Percentiles rank a stretch among this genome's conserved stretches.
Conservation (phyloP, 345 rosid species). For the Balakata baccata region DNA sequence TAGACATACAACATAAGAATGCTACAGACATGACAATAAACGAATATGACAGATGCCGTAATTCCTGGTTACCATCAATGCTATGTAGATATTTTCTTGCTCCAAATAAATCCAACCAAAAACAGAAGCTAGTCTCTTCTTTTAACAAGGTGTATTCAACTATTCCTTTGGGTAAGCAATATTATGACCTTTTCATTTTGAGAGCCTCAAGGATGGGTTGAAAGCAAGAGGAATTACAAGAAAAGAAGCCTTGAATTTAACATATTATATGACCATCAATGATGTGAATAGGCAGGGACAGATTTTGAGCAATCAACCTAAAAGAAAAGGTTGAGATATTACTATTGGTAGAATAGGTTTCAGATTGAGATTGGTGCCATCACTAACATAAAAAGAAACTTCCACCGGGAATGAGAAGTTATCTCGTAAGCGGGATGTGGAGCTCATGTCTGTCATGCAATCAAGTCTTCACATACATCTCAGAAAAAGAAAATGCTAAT, state of each 20-base stretch:
- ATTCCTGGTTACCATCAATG: neutral
- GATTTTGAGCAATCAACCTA: neutral
- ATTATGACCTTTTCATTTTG: neutral
- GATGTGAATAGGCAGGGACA: neutral
- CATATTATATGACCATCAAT: neutral
- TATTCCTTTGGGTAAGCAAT: neutral
- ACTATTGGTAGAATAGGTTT: neutral
- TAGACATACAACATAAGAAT: neutral
- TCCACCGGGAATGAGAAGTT: neutral
- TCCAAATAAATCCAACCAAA: neutral
- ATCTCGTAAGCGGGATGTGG: neutral
- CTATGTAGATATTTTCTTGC: neutral
- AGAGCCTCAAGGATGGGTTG: neutral
- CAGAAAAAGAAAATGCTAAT: neutral
- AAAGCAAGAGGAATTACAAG: neutral
- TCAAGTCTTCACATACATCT: neutral
- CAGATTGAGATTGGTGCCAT: neutral
- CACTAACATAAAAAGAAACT: neutral
- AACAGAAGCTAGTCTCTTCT: neutral
- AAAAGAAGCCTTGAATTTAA: neutral
- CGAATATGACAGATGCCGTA: neutral
- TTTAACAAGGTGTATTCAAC: neutral
- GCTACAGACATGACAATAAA: neutral
- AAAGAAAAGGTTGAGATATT: neutral
- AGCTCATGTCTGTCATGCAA: neutral